phyloP scores from a whole-genome alignment of 1,284 basidiomycete species.

The Cryptococcus sp. region DNA sequence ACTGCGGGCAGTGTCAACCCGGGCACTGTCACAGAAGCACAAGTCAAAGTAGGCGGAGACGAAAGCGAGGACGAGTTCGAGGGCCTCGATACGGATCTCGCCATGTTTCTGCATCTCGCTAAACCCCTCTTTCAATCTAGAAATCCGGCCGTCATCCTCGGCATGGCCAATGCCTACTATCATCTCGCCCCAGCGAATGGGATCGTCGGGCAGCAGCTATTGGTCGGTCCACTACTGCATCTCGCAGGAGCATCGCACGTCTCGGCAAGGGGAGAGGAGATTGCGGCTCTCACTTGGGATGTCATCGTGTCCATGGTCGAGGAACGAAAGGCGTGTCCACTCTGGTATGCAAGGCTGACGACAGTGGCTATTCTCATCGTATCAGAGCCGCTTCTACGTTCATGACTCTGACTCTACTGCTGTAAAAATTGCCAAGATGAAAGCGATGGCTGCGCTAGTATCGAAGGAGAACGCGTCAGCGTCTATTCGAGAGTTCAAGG shows the following conservation, averaged over 20 bases:
- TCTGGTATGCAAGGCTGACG: conserved; percentile 3
- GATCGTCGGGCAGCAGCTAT: conserved; percentile 31
- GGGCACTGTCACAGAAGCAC: background rate
- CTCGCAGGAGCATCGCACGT: conserved; percentile 31
- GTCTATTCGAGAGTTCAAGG: conserved; percentile 74
- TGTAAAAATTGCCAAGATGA: conserved; percentile 70
- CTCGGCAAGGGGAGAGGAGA: conserved; percentile 52
- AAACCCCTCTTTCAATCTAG: conserved; percentile 75
- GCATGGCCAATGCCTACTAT: conserved; percentile 66
- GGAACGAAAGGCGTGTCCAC: conserved; percentile 57
- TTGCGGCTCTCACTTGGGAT: conserved; percentile 66
- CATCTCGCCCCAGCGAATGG: conserved; percentile 59
- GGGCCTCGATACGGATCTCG: conserved; percentile 65
- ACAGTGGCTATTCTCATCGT: conserved; percentile 59
- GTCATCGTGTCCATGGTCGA: conserved; percentile 64
- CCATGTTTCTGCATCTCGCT: conserved; percentile 66
- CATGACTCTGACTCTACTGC: conserved; percentile 61
- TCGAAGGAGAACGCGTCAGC: conserved; percentile 62
- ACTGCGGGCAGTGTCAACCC: conserved; percentile 11
- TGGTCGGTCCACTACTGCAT: conserved; percentile 39
- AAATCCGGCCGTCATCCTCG: conserved; percentile 80
- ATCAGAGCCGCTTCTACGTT: conserved; percentile 65
- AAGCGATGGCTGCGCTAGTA: conserved; percentile 62
- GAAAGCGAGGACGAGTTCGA: conserved; percentile 50
- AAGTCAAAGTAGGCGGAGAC: background rate